These are phyloP conservation scores for Neophaeococcomyces aloes DNA, from an alignment of 2,329 filamentous ascomycete genomes.

Conservation along the genomic window DNA sequence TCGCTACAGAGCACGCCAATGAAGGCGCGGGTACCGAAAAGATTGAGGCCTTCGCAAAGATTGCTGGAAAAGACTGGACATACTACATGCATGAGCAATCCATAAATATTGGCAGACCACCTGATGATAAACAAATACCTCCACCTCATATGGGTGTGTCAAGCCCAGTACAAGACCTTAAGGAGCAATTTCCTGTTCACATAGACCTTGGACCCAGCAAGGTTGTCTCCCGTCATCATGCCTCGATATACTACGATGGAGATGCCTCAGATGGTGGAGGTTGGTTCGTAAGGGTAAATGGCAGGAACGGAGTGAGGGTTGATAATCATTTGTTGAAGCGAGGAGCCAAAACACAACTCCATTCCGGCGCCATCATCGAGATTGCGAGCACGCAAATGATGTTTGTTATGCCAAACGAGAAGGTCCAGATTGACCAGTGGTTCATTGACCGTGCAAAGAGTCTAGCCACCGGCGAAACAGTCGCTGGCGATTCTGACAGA, in stretches of 20 bases:
- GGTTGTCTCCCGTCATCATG: conserved; percentile 67
- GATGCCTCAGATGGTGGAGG: conserved; percentile 44
- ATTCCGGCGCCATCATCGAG: conserved; percentile 83
- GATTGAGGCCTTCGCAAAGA: conserved; percentile 41
- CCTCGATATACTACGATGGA: conserved; percentile 63
- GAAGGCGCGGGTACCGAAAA: conserved; percentile 33
- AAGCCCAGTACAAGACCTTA: conserved; percentile 36
- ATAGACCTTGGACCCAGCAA: conserved; percentile 83
- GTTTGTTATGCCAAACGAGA: conserved; percentile 80
- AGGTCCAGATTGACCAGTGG: conserved; percentile 56
- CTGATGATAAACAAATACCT: conserved; percentile 30
- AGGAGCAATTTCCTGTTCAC: conserved; percentile 46
- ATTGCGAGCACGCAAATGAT: conserved; percentile 95
- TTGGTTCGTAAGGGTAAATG: conserved; percentile 81
- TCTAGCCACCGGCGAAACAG: conserved; percentile 31
- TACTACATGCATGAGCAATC: conserved; percentile 41
- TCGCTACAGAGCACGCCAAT: conserved; percentile 36
- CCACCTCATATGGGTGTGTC: conserved; percentile 26
- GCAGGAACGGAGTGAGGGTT: conserved; percentile 80
- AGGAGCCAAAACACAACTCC: conserved; percentile 54
- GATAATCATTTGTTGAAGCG: conserved; percentile 62
- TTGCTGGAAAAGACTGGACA: conserved; percentile 42
- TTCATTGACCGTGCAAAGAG: conserved; percentile 59
- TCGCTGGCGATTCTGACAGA: conserved; percentile 30
- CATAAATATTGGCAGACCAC: conserved; percentile 41